These are phyloP conservation scores for Ophiostoma perfectum DNA, from an alignment of 2,329 filamentous ascomycete genomes.

Conservation along the genomic window DNA sequence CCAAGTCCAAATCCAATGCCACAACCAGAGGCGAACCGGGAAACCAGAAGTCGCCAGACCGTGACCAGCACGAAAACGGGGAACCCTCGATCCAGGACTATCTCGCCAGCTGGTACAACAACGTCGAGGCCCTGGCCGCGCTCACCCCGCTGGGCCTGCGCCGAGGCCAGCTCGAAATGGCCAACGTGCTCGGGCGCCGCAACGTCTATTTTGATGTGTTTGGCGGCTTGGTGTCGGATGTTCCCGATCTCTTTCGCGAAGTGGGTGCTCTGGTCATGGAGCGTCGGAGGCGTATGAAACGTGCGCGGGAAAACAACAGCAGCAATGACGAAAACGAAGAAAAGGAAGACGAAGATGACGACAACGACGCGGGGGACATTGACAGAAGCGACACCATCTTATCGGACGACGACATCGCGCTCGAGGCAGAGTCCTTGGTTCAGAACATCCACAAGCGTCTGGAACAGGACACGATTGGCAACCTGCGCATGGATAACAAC, in stretches of 20 bases:
- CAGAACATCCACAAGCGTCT: constrained; percentile 18
- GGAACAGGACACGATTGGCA: constrained; percentile 14
- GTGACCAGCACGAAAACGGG: neutral
- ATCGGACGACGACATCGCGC: constrained; percentile 19
- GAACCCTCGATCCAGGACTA: constrained; percentile 13
- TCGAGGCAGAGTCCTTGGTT: constrained; percentile 19
- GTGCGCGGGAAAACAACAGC: neutral
- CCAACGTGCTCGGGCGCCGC: neutral
- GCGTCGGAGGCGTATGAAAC: constrained; percentile 12
- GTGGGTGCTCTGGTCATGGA: constrained; percentile 22
- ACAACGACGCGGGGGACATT: neutral
- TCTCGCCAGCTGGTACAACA: constrained; percentile 23
- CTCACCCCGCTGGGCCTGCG: constrained; percentile 20
- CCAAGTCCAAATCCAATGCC: neutral
- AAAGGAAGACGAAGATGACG: neutral
- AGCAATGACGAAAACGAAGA: too few species aligned
- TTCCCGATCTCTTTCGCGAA: constrained; percentile 23
- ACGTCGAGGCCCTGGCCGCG: constrained; percentile 19
- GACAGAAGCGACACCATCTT: constrained; percentile 1
- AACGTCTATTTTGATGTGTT: constrained; percentile 23
- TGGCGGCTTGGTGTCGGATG: constrained; percentile 24
- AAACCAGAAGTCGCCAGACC: neutral
- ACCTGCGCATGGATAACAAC: constrained; percentile 15
- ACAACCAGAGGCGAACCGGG: neutral
- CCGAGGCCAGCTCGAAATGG: constrained; percentile 19